phyloP scores from a whole-genome alignment of 2,329 filamentous ascomycete species.

The Epichloe sp. region DNA sequence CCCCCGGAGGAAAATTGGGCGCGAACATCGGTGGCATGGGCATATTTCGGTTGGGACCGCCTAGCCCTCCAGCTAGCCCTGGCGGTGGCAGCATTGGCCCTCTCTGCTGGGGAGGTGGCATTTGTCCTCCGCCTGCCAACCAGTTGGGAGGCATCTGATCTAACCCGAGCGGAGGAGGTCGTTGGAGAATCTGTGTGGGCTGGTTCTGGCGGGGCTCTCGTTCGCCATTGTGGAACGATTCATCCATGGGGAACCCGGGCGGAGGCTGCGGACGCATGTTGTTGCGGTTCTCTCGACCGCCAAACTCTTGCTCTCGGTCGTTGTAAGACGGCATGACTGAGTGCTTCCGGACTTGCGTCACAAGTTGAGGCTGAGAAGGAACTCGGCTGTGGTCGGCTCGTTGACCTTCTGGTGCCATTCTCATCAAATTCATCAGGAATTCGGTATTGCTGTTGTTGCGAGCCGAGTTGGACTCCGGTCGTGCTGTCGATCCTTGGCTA shows the following conservation, averaged over 20 bases:
- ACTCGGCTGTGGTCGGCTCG: constrained; percentile 33
- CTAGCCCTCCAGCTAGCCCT: constrained; percentile 30
- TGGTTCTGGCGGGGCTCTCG: constrained; percentile 35
- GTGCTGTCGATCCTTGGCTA: constrained; percentile 33
- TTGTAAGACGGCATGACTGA: constrained; percentile 32
- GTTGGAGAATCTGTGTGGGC: constrained; percentile 52
- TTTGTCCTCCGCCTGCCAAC: constrained; percentile 32
- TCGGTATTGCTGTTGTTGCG: constrained; percentile 58
- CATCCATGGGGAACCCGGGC: constrained; percentile 39
- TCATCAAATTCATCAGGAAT: constrained; percentile 76
- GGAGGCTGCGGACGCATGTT: constrained; percentile 31
- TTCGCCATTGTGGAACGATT: constrained; percentile 36
- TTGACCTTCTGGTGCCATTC: constrained; percentile 34
- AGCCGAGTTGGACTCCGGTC: constrained; percentile 29
- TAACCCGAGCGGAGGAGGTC: constrained; percentile 47
- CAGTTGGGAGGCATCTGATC: constrained; percentile 46
- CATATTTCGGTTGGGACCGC: constrained; percentile 23
- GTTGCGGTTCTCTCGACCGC: constrained; percentile 18
- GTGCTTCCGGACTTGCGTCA: constrained; percentile 16
- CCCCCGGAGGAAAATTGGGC: constrained; percentile 44
- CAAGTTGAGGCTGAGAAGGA: constrained; percentile 7
- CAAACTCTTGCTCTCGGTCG: constrained; percentile 36
- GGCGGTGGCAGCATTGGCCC: constrained; percentile 50
- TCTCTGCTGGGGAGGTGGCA: constrained; percentile 27
- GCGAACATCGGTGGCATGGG: constrained; percentile 47